Evolutionary conservation across 148 eudicot species (phyloP), one percentile per base, ranked within the genome.

Genomic region (Rhododendron mucronatum): DNA sequence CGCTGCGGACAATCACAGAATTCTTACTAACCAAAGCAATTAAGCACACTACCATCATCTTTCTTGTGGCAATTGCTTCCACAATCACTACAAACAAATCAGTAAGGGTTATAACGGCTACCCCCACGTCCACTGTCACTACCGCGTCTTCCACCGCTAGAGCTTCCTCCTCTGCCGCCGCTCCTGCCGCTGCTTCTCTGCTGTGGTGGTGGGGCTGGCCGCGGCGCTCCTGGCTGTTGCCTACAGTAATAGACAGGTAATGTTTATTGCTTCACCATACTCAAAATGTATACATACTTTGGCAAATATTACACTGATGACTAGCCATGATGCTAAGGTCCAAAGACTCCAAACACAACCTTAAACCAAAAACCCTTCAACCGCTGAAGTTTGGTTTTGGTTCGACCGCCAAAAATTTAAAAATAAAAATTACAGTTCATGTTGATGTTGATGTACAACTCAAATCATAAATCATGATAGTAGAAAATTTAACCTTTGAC

Each of bases 61-160:
- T 37, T n/a, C 30, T 2, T 67, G 63, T 13, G 30, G 85, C 3
- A 78, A 77, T 83, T 35, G 55, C 61, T 74, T 44, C 30, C 85
- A 85, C n/a, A 59, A 80, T 21, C 33, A 84, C 44, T 69, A 80
- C 81, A 80, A 50, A 57, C 35, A 81, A 20, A 86, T 88, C 89
- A 96, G 80, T 96, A 96, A 7, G 99, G 99, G 83, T 91, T 92
- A 84, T 95, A 96, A 55, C 99, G 91, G 87, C 87, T 92, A n/a
- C 96, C 92, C 10, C 96, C 96, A 0, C 69, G 67, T 41, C 94
- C 89, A 86, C 91, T 59, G 18, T 89, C 93, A 80, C 80, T 80
- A 57, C 94, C 92, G 33, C 93, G 96, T 83, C 89, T 93, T 76
- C 97, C 94, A 33, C 94, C 92, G 78, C 93, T 87, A 0, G 93